Conservation (phyloP, 1,139 yeast genomes). For the Spathaspora sp. region DNA sequence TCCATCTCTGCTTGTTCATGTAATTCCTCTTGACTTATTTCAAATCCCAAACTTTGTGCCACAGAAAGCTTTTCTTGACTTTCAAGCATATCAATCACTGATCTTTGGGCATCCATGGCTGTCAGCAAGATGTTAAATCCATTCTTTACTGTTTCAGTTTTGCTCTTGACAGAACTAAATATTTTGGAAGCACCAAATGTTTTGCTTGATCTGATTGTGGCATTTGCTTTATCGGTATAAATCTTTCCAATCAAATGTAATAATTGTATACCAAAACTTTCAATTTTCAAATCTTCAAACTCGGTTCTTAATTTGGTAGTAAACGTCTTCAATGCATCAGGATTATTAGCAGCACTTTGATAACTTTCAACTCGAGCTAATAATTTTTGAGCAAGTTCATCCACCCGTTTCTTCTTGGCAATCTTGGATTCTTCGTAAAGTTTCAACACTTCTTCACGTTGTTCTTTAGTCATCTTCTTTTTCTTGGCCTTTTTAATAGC, state of each 20-base stretch:
- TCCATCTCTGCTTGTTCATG: slow-evolving; percentile 62
- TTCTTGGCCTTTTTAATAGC: slow-evolving; percentile 27
- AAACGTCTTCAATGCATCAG: slow-evolving; percentile 38
- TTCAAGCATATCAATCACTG: slow-evolving; percentile 43
- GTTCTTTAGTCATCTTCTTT: slow-evolving; percentile 47
- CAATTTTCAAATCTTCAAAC: slow-evolving; percentile 56
- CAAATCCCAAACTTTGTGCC: slow-evolving; percentile 26
- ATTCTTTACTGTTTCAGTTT: slow-evolving; percentile 37
- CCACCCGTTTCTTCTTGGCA: slow-evolving; percentile 54
- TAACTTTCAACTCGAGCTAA: slow-evolving; percentile 44
- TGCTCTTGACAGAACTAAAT: slow-evolving; percentile 48
- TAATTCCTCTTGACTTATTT: slow-evolving; percentile 42
- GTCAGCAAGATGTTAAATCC: slow-evolving; percentile 42
- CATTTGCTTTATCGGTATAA: slow-evolving; percentile 58
- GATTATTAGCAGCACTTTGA: slow-evolving; percentile 24
- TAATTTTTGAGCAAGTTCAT: slow-evolving; percentile 50
- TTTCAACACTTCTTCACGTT: slow-evolving; percentile 53
- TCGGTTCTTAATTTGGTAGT: slow-evolving; percentile 48
- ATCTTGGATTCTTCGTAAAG: slow-evolving; percentile 56
- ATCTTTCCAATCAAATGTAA: slow-evolving; percentile 61
- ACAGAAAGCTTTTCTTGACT: slow-evolving; percentile 49
- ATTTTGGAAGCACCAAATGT: slow-evolving; percentile 52
- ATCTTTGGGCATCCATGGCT: slow-evolving; percentile 43
- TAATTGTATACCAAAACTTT: slow-evolving; percentile 48
- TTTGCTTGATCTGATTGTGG: slow-evolving; percentile 35